phyloP scores from a whole-genome alignment of 805 yeast genomes.

The Brettanomyces bruxellensis region DNA sequence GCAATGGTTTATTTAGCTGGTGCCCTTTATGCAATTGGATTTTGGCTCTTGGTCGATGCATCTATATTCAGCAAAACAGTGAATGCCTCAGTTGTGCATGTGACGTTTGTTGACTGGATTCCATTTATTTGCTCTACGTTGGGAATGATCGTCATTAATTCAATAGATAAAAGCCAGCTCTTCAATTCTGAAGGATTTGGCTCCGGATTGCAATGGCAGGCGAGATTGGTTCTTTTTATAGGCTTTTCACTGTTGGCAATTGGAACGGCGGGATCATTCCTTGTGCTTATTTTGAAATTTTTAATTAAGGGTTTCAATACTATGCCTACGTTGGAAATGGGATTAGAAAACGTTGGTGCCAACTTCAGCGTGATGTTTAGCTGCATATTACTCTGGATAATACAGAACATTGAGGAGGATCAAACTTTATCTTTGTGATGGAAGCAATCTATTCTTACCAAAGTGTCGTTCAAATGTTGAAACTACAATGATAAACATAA shows the following conservation, averaged over 20 bases:
- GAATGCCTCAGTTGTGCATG: constrained; percentile 81
- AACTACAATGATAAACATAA: background rate
- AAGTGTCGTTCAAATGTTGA: background rate
- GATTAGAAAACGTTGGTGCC: constrained; percentile 76
- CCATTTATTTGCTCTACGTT: constrained; percentile 82
- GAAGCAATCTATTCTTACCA: too few relatives aligned
- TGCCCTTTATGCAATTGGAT: constrained; percentile 71
- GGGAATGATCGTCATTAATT: constrained; percentile 79
- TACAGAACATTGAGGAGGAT: constrained; percentile 94
- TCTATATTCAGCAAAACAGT: constrained; percentile 77
- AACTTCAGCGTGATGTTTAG: constrained; percentile 78
- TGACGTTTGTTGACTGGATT: constrained; percentile 91
- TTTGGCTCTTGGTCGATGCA: constrained; percentile 85
- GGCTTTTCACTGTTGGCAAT: constrained; percentile 93
- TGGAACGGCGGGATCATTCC: constrained; percentile 86
- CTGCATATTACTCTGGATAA: constrained; percentile 84
- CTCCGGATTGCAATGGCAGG: constrained; percentile 74
- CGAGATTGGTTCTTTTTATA: constrained; percentile 77
- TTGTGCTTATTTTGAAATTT: constrained; percentile 80
- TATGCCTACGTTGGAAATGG: constrained; percentile 92
- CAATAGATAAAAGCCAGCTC: constrained; percentile 54
- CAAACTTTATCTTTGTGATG: constrained; percentile 63
- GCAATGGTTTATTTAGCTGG: constrained; percentile 74
- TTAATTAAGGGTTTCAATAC: constrained; percentile 61
- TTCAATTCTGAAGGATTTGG: constrained; percentile 22